Evolutionary conservation across 129 eudicot genomes (phyloP).

Genomic region (Apium graveolens): DNA sequence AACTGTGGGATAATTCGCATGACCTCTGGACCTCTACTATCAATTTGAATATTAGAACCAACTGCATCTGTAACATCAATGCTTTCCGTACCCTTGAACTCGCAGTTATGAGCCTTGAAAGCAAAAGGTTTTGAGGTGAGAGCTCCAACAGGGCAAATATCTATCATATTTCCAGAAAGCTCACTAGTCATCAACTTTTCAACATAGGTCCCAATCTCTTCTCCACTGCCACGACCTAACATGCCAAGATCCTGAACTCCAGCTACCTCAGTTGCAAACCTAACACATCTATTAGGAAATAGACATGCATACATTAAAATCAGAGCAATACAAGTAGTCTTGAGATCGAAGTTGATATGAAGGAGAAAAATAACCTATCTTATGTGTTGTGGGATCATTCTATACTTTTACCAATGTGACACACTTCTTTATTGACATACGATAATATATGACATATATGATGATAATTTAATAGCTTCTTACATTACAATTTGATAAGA

Average conservation of each 20-base stretch:
- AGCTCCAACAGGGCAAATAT: slow-evolving; percentile 98
- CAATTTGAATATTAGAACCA: slow-evolving; percentile 93
- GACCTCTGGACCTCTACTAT: slow-evolving; percentile 98
- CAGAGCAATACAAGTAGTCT: not conserved
- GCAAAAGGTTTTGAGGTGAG: slow-evolving; percentile 98
- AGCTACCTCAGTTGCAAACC: slow-evolving; percentile 94
- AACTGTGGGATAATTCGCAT: slow-evolving; percentile 90
- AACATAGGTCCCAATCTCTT: slow-evolving; percentile 97
- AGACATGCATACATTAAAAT: not conserved
- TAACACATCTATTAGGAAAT: slow-evolving; percentile 59
- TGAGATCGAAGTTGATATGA: not conserved
- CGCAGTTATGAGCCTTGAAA: slow-evolving; percentile 98
- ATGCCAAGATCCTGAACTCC: slow-evolving; percentile 98
- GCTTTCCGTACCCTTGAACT: slow-evolving; percentile 92
- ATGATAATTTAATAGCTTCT: not conserved
- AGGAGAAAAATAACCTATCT: not conserved
- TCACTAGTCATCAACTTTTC: slow-evolving; percentile 98
- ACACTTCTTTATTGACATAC: not conserved
- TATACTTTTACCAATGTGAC: not conserved
- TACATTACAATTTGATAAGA: not conserved
- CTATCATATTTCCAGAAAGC: slow-evolving; percentile 93
- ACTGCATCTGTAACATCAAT: slow-evolving; percentile 98
- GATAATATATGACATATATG: not conserved
- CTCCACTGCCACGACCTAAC: slow-evolving; percentile 99
- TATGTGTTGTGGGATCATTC: too few relatives aligned